Evolutionary conservation across 805 yeast species (phyloP).

Genomic region (Dipodascopsis uninucleata): DNA sequence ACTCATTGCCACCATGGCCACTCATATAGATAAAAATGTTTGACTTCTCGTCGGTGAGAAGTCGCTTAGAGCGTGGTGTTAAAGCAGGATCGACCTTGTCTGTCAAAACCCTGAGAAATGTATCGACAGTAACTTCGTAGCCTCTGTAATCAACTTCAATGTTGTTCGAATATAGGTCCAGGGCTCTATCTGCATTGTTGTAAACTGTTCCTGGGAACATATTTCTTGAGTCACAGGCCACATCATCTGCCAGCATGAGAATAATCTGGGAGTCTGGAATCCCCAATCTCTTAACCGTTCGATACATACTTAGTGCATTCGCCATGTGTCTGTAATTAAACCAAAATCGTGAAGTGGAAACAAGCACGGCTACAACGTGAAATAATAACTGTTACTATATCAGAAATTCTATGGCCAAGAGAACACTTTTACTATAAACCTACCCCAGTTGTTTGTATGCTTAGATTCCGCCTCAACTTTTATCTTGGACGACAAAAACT

Average conservation of each 20-base stretch:
- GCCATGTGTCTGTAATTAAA: slow-evolving; percentile 98
- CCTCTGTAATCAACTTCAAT: slow-evolving; percentile 97
- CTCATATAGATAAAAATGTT: slow-evolving; percentile 93
- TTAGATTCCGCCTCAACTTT: not conserved
- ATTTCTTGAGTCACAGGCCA: slow-evolving; percentile 94
- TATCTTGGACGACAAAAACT: too few species aligned
- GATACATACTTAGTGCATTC: slow-evolving; percentile 85
- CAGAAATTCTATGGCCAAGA: too few species aligned
- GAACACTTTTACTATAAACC: too few species aligned
- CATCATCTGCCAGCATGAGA: slow-evolving; percentile 92
- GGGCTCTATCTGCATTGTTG: slow-evolving; percentile 86
- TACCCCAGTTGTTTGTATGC: slow-evolving; percentile 62
- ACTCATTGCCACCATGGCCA: slow-evolving; percentile 98
- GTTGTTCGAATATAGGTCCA: slow-evolving; percentile 90
- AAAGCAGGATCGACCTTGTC: slow-evolving; percentile 88
- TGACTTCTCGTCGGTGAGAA: slow-evolving; percentile 88
- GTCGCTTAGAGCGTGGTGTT: slow-evolving; percentile 87
- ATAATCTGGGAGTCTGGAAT: slow-evolving; percentile 98
- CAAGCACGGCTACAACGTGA: slow-evolving; percentile 63
- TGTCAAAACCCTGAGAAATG: slow-evolving; percentile 84
- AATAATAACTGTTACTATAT: not conserved
- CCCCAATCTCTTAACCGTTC: slow-evolving; percentile 93
- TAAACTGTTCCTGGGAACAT: slow-evolving; percentile 94
- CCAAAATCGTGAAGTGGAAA: slow-evolving; percentile 96
- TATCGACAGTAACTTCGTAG: slow-evolving; percentile 96